Conservation (phyloP, 2,329 filamentous ascomycete species). For the Parascedosporium putredinis region DNA sequence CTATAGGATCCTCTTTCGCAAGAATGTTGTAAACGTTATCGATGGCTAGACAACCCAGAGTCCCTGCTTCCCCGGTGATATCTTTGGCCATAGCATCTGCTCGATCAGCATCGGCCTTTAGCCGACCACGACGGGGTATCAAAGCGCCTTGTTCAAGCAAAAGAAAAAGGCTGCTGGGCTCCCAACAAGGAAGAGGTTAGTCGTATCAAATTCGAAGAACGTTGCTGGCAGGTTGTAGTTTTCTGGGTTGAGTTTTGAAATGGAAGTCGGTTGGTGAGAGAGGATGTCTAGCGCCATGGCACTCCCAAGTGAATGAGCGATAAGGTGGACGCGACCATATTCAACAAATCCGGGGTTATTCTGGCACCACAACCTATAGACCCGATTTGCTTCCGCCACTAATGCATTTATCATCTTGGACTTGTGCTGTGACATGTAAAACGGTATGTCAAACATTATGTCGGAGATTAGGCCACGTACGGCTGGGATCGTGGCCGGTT, state of each 20-base stretch:
- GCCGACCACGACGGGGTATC: slow-evolving; percentile 62
- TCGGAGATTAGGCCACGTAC: slow-evolving; percentile 93
- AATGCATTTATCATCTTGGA: slow-evolving; percentile 88
- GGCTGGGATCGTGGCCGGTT: slow-evolving; percentile 78
- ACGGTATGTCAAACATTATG: slow-evolving; percentile 96
- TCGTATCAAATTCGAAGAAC: slow-evolving; percentile 87
- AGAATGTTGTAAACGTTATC: slow-evolving; percentile 97
- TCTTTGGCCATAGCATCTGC: slow-evolving; percentile 44
- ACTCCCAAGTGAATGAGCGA: slow-evolving; percentile 88
- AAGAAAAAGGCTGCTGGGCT: slow-evolving; percentile 91
- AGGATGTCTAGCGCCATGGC: slow-evolving; percentile 91
- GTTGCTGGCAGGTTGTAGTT: slow-evolving; percentile 28
- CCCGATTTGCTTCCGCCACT: slow-evolving; percentile 80
- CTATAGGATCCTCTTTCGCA: slow-evolving; percentile 61
- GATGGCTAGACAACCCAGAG: slow-evolving; percentile 82
- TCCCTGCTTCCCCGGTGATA: slow-evolving; percentile 68
- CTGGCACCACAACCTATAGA: slow-evolving; percentile 89
- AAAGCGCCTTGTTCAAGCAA: slow-evolving; percentile 66
- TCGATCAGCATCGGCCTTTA: slow-evolving; percentile 63
- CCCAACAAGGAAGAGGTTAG: slow-evolving; percentile 78
- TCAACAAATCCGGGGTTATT: slow-evolving; percentile 84
- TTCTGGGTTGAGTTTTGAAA: slow-evolving; percentile 44
- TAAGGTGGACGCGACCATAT: slow-evolving; percentile 76
- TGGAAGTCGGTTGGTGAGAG: slow-evolving; percentile 71
- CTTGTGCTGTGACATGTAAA: slow-evolving; percentile 95